These are phyloP conservation scores for Piper longum DNA, from an alignment of 164 flowering plant species.

Conservation along the genomic window DNA sequence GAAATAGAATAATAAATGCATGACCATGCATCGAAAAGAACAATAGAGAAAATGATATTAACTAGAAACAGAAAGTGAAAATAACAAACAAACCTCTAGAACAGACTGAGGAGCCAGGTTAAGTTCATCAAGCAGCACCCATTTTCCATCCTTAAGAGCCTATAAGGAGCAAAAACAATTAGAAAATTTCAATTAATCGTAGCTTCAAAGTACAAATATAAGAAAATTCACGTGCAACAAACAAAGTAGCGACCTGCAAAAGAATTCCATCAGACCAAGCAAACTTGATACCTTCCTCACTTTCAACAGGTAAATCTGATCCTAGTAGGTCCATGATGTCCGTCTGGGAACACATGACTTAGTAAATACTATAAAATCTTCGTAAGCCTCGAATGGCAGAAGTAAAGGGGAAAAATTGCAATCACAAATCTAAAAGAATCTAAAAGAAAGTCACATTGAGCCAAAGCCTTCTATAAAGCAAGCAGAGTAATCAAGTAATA, in stretches of 20 bases:
- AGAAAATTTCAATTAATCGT: not conserved
- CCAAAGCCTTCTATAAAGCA: too few species aligned
- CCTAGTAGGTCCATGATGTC: conserved; percentile 97
- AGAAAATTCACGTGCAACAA: not conserved
- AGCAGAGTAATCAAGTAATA: too few species aligned
- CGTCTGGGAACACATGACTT: conserved; percentile 31
- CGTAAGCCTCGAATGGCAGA: not conserved
- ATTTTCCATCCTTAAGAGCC: conserved; percentile 83
- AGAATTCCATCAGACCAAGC: conserved; percentile 99
- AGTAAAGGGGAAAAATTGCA: not conserved
- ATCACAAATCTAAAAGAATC: not conserved
- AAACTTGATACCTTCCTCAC: conserved; percentile 74
- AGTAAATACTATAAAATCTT: not conserved
- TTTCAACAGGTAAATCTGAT: conserved; percentile 84
- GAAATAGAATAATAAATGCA: not conserved
- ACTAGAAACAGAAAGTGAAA: not conserved
- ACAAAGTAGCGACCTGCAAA: conserved; percentile 55
- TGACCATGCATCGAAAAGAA: not conserved
- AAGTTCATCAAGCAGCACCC: conserved; percentile 96
- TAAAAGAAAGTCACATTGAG: not conserved
- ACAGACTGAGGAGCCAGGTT: conserved; percentile 99
- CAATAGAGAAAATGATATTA: not conserved
- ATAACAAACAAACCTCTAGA: conserved; percentile 39
- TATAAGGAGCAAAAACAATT: conserved; percentile 10
- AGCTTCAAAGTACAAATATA: not conserved